Conservation (phyloP, 2,329 filamentous ascomycete genomes). For the Stromatinia cepivora region DNA sequence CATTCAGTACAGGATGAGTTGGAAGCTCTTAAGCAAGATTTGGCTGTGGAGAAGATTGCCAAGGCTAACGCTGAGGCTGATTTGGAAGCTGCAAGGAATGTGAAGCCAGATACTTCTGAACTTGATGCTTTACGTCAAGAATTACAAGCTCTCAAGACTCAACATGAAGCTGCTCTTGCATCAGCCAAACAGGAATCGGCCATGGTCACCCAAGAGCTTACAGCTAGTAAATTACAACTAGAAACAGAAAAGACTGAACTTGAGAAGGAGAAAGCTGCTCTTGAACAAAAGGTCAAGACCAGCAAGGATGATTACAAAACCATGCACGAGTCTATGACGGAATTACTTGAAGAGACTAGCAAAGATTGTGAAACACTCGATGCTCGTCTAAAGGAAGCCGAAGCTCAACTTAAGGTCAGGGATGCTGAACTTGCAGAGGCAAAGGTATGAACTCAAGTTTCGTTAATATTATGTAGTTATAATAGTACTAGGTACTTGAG, state of each 20-base stretch:
- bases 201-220: constrained; percentile 45
- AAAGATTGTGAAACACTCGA: constrained; percentile 43
- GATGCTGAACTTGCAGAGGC: constrained; percentile 64
- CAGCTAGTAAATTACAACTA: constrained; percentile 40
- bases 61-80: constrained; percentile 51
- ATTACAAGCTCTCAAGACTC: constrained; percentile 50
- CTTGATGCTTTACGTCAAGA: constrained; percentile 54
- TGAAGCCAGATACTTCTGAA: constrained; percentile 56
- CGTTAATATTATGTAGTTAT: constrained; percentile 6
- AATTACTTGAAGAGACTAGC: constrained; percentile 58
- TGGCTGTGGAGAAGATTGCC: constrained; percentile 47
- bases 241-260: constrained; percentile 54
- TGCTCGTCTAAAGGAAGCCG: constrained; percentile 46
- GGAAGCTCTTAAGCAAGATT: constrained; percentile 35
- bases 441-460: constrained; percentile 46
- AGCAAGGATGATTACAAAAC: constrained; percentile 56
- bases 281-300: constrained; percentile 53
- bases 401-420: constrained; percentile 49
- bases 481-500: constrained; percentile 8
- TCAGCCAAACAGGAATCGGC: constrained; percentile 41
- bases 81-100: constrained; percentile 57
- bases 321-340: constrained; percentile 62
- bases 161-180: constrained; percentile 48
- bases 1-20: constrained; percentile 34
- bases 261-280: constrained; percentile 52